Evolutionary conservation across 306 rosid species (phyloP), one percentile per base, ranked within the genome.

Genomic region (Quercus engelmannii): DNA sequence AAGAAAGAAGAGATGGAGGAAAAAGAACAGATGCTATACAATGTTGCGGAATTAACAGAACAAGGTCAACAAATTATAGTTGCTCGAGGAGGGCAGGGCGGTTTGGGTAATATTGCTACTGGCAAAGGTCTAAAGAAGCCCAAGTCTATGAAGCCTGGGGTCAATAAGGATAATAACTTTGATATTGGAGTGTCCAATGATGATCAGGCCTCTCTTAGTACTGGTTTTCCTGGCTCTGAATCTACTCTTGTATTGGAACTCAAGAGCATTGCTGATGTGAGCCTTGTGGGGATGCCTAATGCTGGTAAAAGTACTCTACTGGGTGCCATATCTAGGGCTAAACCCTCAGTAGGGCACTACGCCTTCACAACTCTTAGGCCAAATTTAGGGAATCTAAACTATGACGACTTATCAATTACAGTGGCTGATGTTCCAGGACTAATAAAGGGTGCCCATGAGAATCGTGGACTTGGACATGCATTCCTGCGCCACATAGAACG

Each of bases 251-350:
- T 91, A 75, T 86, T 93, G 80, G 96, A 95, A 80, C 97, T 95
- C 77, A 93, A 95, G 86, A 91, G 97, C 87, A 93, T 90, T 78
- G 98, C 97, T 71, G 97, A 93, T 82, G 98, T 95, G 75, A 91
- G 98, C 81, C 84, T 95, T 65, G 97, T 95, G 69, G 99, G 98
- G 80, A 92, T 95, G 90, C 99, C 99, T 71, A 95, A 93, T 90
- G 97, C 99, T 78, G 99, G 98, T 23, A 95, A 95, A 90, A 95
- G 99, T 81, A 93, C 97, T 59, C 90, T 95, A 30, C 88, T 95
- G 15, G 98, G 99, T 72, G 98, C 93, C 46, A 91, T 90, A 84
- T 89, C 98, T 55, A 85, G 91, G 86, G 97, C 96, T 57, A 95
- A 89, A 81, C 98, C 98, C 58, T 51, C 87, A 54, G 90, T 89